Conservation (phyloP, 2,329 filamentous ascomycete genomes). For the Cercospora sesami region DNA sequence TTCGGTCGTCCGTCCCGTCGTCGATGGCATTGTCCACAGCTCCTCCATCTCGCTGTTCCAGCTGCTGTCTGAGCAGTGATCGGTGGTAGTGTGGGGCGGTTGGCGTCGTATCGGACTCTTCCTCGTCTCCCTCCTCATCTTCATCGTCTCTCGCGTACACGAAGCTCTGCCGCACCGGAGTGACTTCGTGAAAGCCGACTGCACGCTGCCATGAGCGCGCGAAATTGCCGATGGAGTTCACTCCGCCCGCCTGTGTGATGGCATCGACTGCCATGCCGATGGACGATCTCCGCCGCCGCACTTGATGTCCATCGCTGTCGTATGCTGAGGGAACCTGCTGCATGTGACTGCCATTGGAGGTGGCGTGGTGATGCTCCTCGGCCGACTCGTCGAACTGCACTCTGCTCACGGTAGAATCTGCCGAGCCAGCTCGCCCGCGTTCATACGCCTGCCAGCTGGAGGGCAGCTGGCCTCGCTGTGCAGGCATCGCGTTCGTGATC, state of each 20-base stretch:
- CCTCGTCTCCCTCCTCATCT: conserved; percentile 57
- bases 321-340: conserved; percentile 19
- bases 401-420: conserved; percentile 39
- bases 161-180: conserved; percentile 75
- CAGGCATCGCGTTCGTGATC: conserved; percentile 27
- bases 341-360: conserved; percentile 18
- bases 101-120: conserved; percentile 42
- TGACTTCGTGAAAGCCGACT: conserved; percentile 82
- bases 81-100: conserved; percentile 32
- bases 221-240: conserved; percentile 85
- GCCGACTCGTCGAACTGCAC: conserved; percentile 36
- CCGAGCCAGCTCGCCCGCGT: conserved; percentile 43
- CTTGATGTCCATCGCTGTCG: conserved; percentile 25
- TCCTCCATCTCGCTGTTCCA: conserved; percentile 34
- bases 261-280: conserved; percentile 53
- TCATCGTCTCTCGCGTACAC: conserved; percentile 49
- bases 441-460: conserved; percentile 51
- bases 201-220: conserved; percentile 90
- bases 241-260: conserved; percentile 73
- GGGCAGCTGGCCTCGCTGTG: conserved; percentile 39
- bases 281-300: conserved; percentile 48
- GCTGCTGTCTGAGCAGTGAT: conserved; percentile 32
- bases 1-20: conserved; percentile 35
- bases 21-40: conserved; percentile 26
- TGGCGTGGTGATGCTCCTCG: conserved; percentile 30